Evolutionary conservation across 768 basidiomycete genomes (phyloP).

Genomic region (Lactarius vividus): DNA sequence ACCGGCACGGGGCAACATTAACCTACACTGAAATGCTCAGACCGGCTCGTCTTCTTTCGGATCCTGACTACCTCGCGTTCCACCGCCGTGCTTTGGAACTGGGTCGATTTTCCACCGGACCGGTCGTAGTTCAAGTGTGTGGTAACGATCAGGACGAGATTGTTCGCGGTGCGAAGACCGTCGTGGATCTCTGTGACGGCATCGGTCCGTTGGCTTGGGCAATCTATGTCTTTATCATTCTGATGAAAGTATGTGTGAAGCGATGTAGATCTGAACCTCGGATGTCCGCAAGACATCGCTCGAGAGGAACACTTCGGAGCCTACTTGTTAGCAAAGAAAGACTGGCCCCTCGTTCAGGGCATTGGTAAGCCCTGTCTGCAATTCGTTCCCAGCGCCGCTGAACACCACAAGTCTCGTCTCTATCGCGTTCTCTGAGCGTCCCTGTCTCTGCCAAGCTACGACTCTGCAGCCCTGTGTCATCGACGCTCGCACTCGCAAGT

Average conservation of each 20-base stretch:
- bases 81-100: slow-evolving; percentile 55
- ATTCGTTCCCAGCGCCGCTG: background rate
- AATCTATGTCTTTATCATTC: background rate
- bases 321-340: slow-evolving; percentile 69
- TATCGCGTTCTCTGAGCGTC: slow-evolving; percentile 59
- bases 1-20: slow-evolving; percentile 61
- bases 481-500: slow-evolving; percentile 55
- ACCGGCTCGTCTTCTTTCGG: slow-evolving; percentile 57
- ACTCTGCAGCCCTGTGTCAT: slow-evolving; percentile 40
- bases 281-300: slow-evolving; percentile 74
- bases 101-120: slow-evolving; percentile 34
- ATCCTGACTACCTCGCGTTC: slow-evolving; percentile 61
- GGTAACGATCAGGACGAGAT: slow-evolving; percentile 66
- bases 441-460: slow-evolving; percentile 63
- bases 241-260: slow-evolving; percentile 21
- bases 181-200: slow-evolving; percentile 62
- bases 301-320: slow-evolving; percentile 67
- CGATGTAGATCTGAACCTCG: slow-evolving; percentile 68
- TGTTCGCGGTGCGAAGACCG: slow-evolving; percentile 55
- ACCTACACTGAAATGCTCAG: slow-evolving; percentile 78
- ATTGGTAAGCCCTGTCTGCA: slow-evolving; percentile 47
- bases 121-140: slow-evolving; percentile 70
- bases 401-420: slow-evolving; percentile 51
- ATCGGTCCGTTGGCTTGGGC: slow-evolving; percentile 48
- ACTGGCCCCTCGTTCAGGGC: slow-evolving; percentile 64